Base-by-base conservation (phyloP, 2,329 filamentous ascomycete genomes). In the Phyllosticta citrichinensis region DNA sequence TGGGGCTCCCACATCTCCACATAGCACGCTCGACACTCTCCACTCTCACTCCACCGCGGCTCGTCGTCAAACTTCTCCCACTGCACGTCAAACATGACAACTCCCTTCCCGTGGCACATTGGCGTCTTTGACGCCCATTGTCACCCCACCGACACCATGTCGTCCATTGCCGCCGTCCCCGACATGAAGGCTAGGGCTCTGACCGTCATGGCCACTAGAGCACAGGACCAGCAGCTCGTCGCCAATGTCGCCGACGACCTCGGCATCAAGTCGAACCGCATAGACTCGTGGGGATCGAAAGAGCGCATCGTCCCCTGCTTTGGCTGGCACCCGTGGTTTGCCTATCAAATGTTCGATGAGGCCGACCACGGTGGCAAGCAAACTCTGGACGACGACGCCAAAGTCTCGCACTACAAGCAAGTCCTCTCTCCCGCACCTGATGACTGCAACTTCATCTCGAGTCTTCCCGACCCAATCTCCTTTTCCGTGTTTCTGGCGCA, bases 281-380 rank as follows among this genome's bases (percentile, higher is more conserved):
- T 62, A 27, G 68, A 72, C 14, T 50, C 66, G 19, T 71, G 69
- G 63, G 60, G 67, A 20, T 63, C 68, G 56, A 65, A 74, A 52
- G 74, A 77, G 63, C 78, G 76, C 62, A 73, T 87, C 25, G 67
- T 93, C 3, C 87, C 89, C 0, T 84, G 85, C n/a, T 93, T 92
- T 73, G 89, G 89, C 20, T 92, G 89, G 88, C 89, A 94, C 70
- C 89, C 89, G 0, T 94, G 89, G 89, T 93, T 92, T 72, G 87
- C 88, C 1, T 80, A 93, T 71, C 85, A 89, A 65, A 80, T 94
- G 67, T 90, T 85, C 68, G 81, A 86, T 67, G 84, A 89, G 58
- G 63, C 60, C 12, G 67, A 71, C 9, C 69, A 73, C 68, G 65
- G 64, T n/a, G 65, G 66, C 20, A 64, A 67, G 47, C 65, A 68